Base-by-base conservation (phyloP, 768 basidiomycete species). In the Podaxis sp. region DNA sequence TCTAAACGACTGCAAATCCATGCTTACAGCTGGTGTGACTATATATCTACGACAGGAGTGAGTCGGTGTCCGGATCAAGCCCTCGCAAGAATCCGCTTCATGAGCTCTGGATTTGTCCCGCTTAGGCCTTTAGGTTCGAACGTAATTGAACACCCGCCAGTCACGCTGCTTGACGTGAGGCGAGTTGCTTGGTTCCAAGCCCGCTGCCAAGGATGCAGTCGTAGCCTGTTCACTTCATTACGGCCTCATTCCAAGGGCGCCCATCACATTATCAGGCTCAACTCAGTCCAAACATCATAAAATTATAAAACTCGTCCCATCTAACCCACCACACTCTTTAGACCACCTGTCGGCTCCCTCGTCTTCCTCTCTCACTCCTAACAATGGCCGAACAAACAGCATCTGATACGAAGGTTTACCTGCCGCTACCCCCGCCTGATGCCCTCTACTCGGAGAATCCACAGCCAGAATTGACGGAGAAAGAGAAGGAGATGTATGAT, bases 401-500 rank as follows among this genome's bases (percentile, higher is more conserved):
- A 4, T 53, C 56, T 2, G 57, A 63, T 38, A 54, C 46, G 20
- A 56, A 58, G 30, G 37, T 54, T 24, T 58, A 53, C 24, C 51
- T 54, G 12, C 64, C 66, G 8, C 11, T 60, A 15, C 58, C 66
- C 13, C 59, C 62, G 5, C 53, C 57, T 24, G 64, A 62, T 20
- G 40, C 44, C 53, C 50, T 57, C 30, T 49, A 62, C 24, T 20
- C 52, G 17, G 62, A 65, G 36, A 62, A 59, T 22, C 60, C 56
- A 40, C 52, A 59, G n/a, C 41, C 28, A 0, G 54, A 37, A 12
- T 20, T 58, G 28, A 41, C 60, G 13, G 65, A 60, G 44, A 50
- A 49, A 22, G 50, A 66, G 36, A 60, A 46, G 38, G 28, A 54
- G 20, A 56, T 46, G 54, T 59, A 57, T 46, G 56, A 58, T n/a